Conservation (phyloP, 2,329 filamentous ascomycete genomes). For the Aspergillus latus region DNA sequence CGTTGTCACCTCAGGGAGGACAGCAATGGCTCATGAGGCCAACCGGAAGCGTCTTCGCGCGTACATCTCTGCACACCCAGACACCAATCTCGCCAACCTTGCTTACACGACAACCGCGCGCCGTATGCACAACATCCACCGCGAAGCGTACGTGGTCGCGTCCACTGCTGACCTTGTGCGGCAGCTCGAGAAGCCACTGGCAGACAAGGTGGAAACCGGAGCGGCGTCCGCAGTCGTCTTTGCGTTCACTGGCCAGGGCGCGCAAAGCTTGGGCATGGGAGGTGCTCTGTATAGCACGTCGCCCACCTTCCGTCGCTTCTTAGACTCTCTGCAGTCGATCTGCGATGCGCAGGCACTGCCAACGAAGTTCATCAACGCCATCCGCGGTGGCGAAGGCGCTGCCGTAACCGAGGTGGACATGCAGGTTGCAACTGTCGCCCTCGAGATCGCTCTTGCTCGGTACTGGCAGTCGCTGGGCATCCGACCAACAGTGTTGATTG, state of each 20-base stretch:
- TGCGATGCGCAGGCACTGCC: conserved; percentile 26
- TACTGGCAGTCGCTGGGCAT: conserved; percentile 34
- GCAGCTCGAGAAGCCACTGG: neutral
- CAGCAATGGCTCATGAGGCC: conserved; percentile 39
- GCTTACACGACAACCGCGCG: conserved; percentile 66
- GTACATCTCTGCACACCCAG: conserved; percentile 36
- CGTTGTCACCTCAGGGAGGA: conserved; percentile 60
- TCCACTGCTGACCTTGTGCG: neutral
- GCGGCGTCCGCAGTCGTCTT: neutral
- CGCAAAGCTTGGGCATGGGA: conserved; percentile 22
- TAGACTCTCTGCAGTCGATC: conserved; percentile 25
- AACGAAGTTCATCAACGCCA: conserved; percentile 20
- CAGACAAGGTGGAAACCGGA: neutral
- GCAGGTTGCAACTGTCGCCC: conserved; percentile 40
- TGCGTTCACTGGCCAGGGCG: conserved; percentile 3
- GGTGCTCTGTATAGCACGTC: conserved; percentile 30
- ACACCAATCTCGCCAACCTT: conserved; percentile 53
- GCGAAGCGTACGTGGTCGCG: neutral
- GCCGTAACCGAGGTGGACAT: conserved; percentile 16
- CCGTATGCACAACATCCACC: conserved; percentile 31
- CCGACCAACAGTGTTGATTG: conserved; percentile 54
- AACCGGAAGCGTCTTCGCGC: conserved; percentile 56
- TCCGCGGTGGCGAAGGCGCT: conserved; percentile 25
- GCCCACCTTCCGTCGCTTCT: conserved; percentile 22
- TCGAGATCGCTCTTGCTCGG: conserved; percentile 43